phyloP scores from a whole-genome alignment of 352 stramenopile genomes.

The Sclerospora graminicola region DNA sequence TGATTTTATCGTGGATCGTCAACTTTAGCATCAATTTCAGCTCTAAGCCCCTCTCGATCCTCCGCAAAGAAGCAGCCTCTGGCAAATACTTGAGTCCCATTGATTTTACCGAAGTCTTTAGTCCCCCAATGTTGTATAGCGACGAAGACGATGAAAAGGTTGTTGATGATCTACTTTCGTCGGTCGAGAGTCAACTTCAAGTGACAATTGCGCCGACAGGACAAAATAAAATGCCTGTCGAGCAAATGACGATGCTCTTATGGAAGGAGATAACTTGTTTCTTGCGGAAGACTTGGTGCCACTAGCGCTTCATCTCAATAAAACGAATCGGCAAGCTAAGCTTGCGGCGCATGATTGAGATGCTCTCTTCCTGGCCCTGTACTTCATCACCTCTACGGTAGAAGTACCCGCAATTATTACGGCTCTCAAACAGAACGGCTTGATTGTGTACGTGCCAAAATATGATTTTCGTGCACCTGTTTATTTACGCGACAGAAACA shows the following conservation, averaged over 20 bases:
- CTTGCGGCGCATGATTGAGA: constrained; percentile 83
- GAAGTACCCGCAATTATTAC: constrained; percentile 83
- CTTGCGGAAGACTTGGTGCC: constrained; percentile 55
- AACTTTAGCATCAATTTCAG: constrained; percentile 61
- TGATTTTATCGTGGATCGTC: constrained; percentile 86
- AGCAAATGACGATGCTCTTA: constrained; percentile 4
- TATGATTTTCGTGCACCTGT: constrained; percentile 88
- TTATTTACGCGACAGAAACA: constrained; percentile 84
- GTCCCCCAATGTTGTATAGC: constrained; percentile 37
- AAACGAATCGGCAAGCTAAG: constrained; percentile 86
- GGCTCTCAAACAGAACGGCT: constrained; percentile 85
- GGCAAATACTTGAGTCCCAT: neutral
- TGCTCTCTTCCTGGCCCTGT: constrained; percentile 87
- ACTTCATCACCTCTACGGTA: constrained; percentile 85
- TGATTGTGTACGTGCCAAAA: constrained; percentile 88
- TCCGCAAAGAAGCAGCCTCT: neutral
- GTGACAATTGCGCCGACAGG: constrained; percentile 5
- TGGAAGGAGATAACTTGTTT: constrained; percentile 28
- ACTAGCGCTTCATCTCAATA: constrained; percentile 84
- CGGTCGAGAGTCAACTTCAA: constrained; percentile 47
- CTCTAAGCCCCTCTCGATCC: neutral
- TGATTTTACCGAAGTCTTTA: constrained; percentile 35
- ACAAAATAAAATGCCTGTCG: neutral
- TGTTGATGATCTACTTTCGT: constrained; percentile 53
- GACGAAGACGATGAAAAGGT: constrained; percentile 36